A percentile compares a stretch with the other conserved stretches of the same genome.
Evolutionary conservation across 2,329 filamentous ascomycete species (phyloP).

Genomic region (Dactylellina leptospora): DNA sequence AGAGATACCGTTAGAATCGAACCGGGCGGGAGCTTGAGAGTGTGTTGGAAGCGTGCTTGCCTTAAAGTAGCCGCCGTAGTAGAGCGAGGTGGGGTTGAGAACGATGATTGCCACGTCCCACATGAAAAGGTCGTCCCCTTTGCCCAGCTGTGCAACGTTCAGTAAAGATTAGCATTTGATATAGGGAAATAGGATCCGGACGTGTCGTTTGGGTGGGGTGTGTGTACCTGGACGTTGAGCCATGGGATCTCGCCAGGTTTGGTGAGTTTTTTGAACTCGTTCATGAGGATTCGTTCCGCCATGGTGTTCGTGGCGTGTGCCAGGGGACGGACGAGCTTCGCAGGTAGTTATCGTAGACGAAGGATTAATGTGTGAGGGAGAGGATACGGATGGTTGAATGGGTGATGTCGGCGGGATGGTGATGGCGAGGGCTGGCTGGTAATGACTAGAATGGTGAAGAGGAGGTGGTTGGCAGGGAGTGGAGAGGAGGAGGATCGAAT

Average conservation of each 20-base stretch:
- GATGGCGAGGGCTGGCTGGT: conserved; percentile 7
- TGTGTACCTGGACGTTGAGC: conserved; percentile 81
- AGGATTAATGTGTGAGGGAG: no score
- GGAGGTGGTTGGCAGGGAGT: conserved; percentile 17
- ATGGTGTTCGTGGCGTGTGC: conserved; percentile 43
- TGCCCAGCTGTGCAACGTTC: conserved; percentile 68
- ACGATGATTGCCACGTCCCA: conserved; percentile 92
- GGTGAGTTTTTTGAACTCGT: conserved; percentile 80
- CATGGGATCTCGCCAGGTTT: conserved; percentile 77
- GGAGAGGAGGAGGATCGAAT: conserved; percentile 1
- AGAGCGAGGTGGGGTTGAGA: conserved; percentile 88
- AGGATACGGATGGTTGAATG: not conserved
- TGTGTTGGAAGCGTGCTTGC: conserved; percentile 58
- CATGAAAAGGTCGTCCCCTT: conserved; percentile 78
- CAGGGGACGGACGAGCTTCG: not conserved
- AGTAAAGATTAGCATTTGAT: conserved; percentile 39
- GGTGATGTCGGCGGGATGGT: conserved; percentile 5
- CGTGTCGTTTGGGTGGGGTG: not conserved
- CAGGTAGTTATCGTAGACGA: not conserved
- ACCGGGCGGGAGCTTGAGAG: not conserved
- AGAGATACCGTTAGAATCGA: conserved; percentile 1
- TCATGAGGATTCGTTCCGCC: conserved; percentile 85
- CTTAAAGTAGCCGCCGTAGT: conserved; percentile 91
- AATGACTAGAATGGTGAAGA: conserved; percentile 17
- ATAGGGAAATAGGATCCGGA: not conserved